Base-by-base conservation (phyloP, 805 yeast species). In the Pichia eremophila region DNA sequence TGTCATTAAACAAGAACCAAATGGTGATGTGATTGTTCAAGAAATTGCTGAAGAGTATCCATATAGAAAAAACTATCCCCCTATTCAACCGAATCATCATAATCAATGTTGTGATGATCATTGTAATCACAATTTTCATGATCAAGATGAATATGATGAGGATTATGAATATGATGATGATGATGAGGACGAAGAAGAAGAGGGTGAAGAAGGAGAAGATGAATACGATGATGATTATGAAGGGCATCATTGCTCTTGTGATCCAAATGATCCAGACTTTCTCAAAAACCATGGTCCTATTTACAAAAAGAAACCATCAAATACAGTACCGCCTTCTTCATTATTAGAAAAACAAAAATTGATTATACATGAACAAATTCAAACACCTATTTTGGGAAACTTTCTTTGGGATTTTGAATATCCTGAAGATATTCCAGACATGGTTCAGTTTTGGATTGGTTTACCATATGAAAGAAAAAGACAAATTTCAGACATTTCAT, bases 21-120 rank as follows among this genome's bases (percentile, higher is more conserved):
- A 85, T 60, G 95, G 95, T 8, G 86, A 83, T 54, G 84, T 85
- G 6, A 75, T 85, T 43, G 88, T 86, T 25, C 83, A 84, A 55
- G 72, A 77, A 45, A 58, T 78, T 44, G 57, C 39, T n/a, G 39
- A 36, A 36, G 39, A 36, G 8, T 34, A 34, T 34, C 36, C 36
- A 7, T 34, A 34, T 6, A 12, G 36, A 15, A 15, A 15, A 15
- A 14, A 7, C 3, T 34, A 34, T 6, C n/a, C 36, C 15, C 25
- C 25, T 4, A 22, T 22, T 4, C n/a, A 34, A 4, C n/a, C 2
- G 4, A 11, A 27, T 27, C 46, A 47, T 15, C 17, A 12, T 34
- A 29, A 29, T 11, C 32, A 29, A 29, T 29, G 32, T 12, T 29
- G 32, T 12, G 32, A 29, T 29, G 14, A 34, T 7, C 36, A 34